These are phyloP conservation scores for Canavalia ensiformis DNA, from an alignment of 306 rosid genomes.

Conservation along the genomic window DNA sequence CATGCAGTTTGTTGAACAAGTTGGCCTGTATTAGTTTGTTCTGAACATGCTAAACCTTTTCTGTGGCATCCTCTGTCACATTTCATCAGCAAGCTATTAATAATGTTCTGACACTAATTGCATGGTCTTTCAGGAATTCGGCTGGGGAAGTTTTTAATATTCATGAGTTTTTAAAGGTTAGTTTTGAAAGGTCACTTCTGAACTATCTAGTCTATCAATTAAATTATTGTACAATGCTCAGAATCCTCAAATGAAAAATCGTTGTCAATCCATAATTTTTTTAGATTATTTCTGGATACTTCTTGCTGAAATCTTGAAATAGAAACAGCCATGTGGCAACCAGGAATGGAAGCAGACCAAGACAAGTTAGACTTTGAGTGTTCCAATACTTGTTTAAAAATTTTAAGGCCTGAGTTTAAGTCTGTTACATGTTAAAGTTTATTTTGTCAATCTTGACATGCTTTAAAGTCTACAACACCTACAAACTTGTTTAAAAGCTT, in stretches of 20 bases:
- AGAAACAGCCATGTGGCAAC: not conserved
- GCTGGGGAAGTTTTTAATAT: conserved; percentile 56
- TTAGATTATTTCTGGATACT: conserved; percentile 7
- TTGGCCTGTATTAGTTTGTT: conserved; percentile 23
- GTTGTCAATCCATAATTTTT: not conserved
- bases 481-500: no score
- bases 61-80: not conserved
- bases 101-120: conserved; percentile 39
- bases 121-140: conserved; percentile 68
- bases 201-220: conserved; percentile 21
- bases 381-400: no score
- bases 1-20: conserved; percentile 33
- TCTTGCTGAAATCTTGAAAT: conserved; percentile 1
- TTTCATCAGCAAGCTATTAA: conserved; percentile 21
- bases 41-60: not conserved
- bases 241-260: conserved; percentile 15
- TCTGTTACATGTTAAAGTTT: no score
- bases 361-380: no score
- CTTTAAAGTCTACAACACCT: no score
- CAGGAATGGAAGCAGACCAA: no score
- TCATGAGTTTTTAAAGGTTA: conserved; percentile 71
- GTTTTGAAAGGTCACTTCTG: conserved; percentile 36
- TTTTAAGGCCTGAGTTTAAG: no score
- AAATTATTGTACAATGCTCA: not conserved
- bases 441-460: no score